Base-by-base conservation (phyloP, 441 rosid species). In the Macaranga tanarius region DNA sequence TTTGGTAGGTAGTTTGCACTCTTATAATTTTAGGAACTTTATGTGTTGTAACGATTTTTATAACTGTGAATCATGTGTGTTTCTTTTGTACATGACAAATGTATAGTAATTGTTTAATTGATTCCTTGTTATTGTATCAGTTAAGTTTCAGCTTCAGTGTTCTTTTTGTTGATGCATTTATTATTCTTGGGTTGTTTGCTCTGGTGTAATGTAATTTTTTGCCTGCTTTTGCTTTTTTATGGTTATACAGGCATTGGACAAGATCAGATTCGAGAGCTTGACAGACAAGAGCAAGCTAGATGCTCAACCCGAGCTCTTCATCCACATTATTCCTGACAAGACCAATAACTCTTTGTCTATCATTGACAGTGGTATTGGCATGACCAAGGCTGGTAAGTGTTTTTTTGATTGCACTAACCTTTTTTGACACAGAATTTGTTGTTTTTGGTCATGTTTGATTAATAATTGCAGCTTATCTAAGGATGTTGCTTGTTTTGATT, bases 271-370 rank as follows among this genome's bases (percentile, higher is more conserved):
- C 10, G 96, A 91, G 87, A 79, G 95, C 58, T 81, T 92, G 80
- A 92, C 95, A 0, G 97, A 92, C 51, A 91, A 92, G 87, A 88
- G 89, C 90, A 90, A 90, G 84, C 88, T 92, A 0, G 93, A 92
- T 79, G 96, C 80, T 12, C 92, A 92, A 44, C 95, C 96, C 0
- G 93, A 92, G 73, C 90, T 90, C 26, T 92, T 92, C 67, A 92
- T 92, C 48, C 87, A 87, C 65, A 54, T 92, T 10, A 74, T 92
- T 1, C 96, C 96, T 10, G 96, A 90, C 73, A 92, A 88, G 74
- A 75, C 77, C 0, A 90, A 85, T 86, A 88, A 88, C 66, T 79
- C 91, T 0, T 80, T 92, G 10, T 55, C 95, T 10, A 89, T 92
- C 19, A 83, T 85, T 2, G 97, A 92, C 73, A 92, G 93, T 72